Base-by-base conservation (phyloP, 768 basidiomycete genomes). In the Xerocomellus intermedius region DNA sequence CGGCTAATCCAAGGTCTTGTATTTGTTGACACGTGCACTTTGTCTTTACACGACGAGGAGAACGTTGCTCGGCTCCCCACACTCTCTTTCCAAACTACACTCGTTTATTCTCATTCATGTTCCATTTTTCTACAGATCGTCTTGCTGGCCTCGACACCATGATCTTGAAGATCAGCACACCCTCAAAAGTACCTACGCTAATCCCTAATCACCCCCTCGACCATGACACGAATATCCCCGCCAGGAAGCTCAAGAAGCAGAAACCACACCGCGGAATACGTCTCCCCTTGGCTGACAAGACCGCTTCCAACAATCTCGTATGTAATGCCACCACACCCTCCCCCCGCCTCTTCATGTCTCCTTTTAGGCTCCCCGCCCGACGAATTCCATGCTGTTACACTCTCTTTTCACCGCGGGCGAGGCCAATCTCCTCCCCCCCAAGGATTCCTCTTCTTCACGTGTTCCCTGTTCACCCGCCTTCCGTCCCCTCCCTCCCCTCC, bases 91-190 rank as follows among this genome's bases (percentile, higher is more conserved):
- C n/a, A 26, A 2, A 14, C 33, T 6, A 54, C 64, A 3, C 41
- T 64, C 64, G 42, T 64, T 64, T 55, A 8, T 43, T n/a, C 8
- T 50, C 49, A 39, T 33, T 42, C 56, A 73, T 73, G 71, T 68
- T 72, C 54, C 70, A 70, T 56, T 69, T 75, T 50, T 72, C 74
- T 51, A 59, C 66, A 39, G 71, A 73, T 55, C 66, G 75, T 74
- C 75, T 75, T 69, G 75, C 75, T 71, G 75, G 75, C 32, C 75
- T 76, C 51, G 75, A 76, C 67, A 55, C 64, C 48, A 65, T 73
- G 70, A 57, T 75, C 63, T 66, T 74, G 62, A 72, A 64, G 65
- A 73, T 73, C 64, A 58, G 62, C 44, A 36, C 61, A 13, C 54
- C 69, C 47, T 54, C 59, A 53, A 69, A 66, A 66, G 54, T 70